Conservation (phyloP, 2,329 filamentous ascomycete genomes). For the Colletotrichum incanum region DNA sequence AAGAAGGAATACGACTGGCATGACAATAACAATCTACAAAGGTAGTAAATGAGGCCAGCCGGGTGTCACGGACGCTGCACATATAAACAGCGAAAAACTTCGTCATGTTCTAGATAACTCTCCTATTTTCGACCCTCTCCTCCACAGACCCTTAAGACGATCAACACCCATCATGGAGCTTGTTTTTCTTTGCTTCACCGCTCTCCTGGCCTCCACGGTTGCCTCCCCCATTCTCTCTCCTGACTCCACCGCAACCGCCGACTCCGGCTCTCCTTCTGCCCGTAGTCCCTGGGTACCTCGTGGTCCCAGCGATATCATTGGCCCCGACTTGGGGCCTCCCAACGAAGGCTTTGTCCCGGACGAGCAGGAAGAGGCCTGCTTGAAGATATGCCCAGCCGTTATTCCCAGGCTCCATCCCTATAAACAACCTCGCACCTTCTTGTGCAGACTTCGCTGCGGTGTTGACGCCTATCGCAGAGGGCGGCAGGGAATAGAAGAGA, state of each 20-base stretch:
- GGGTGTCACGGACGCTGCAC: not conserved
- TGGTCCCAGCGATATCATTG: not conserved
- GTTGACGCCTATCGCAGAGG: not conserved
- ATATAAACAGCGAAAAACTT: not conserved
- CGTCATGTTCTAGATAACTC: not conserved
- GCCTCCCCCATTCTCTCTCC: not conserved
- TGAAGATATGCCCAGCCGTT: not conserved
- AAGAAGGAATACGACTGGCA: not conserved
- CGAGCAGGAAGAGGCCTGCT: not conserved
- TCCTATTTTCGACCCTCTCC: not conserved
- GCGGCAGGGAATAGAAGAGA: no score
- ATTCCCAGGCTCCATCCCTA: not conserved
- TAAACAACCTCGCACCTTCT: not conserved
- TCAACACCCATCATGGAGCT: not conserved
- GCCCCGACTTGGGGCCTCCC: not conserved
- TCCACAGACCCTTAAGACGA: not conserved
- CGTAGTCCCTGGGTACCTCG: not conserved
- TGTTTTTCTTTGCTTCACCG: not conserved
- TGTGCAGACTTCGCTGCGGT: not conserved
- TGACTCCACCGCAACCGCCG: no score
- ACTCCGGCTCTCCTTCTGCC: not conserved
- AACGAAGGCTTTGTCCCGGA: not conserved
- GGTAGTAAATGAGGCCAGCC: not conserved
- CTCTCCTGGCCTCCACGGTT: not conserved
- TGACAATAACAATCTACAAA: not conserved